phyloP scores from a whole-genome alignment of 352 stramenopile genomes.

The Globisporangium recalcitrans region DNA sequence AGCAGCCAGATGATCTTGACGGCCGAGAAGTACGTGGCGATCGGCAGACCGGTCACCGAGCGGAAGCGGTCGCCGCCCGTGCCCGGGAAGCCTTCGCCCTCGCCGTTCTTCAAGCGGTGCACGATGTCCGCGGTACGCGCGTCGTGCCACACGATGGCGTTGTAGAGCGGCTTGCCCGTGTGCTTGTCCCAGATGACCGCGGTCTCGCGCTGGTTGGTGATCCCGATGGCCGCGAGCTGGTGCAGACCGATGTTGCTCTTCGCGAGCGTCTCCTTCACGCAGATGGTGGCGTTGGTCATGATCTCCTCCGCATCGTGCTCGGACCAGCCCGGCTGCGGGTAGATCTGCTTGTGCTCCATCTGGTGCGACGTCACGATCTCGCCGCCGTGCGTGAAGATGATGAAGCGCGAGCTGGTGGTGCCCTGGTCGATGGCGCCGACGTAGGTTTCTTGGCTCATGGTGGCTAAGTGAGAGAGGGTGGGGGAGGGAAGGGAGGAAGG shows the following conservation, averaged over 20 bases:
- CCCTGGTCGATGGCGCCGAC: slow-evolving; percentile 95
- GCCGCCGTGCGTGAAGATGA: slow-evolving; percentile 91
- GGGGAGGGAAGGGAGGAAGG: not conserved
- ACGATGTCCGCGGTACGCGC: slow-evolving; percentile 91
- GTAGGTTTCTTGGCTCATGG: slow-evolving; percentile 45
- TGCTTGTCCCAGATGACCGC: slow-evolving; percentile 95
- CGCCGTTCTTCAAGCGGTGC: slow-evolving; percentile 63
- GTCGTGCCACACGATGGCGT: slow-evolving; percentile 99
- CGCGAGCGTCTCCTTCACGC: slow-evolving; percentile 70
- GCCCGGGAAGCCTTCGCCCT: slow-evolving; percentile 46
- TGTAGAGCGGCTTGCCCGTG: slow-evolving; percentile 96
- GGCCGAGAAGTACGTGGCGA: slow-evolving; percentile 97
- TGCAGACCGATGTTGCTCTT: slow-evolving; percentile 55
- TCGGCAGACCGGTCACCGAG: slow-evolving; percentile 90
- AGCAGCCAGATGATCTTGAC: slow-evolving; percentile 98
- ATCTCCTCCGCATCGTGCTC: slow-evolving; percentile 98
- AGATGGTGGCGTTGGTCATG: slow-evolving; percentile 80
- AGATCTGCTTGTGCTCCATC: slow-evolving; percentile 96
- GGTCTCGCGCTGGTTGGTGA: slow-evolving; percentile 99
- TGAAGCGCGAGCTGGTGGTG: slow-evolving; percentile 95
- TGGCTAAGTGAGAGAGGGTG: not conserved
- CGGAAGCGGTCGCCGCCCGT: slow-evolving; percentile 65
- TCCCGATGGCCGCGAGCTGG: slow-evolving; percentile 91
- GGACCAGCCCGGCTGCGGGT: slow-evolving; percentile 93
- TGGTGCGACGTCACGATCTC: slow-evolving; percentile 90